Conservation (phyloP, 2,329 filamentous ascomycete genomes). For the Zasmidium cellare region DNA sequence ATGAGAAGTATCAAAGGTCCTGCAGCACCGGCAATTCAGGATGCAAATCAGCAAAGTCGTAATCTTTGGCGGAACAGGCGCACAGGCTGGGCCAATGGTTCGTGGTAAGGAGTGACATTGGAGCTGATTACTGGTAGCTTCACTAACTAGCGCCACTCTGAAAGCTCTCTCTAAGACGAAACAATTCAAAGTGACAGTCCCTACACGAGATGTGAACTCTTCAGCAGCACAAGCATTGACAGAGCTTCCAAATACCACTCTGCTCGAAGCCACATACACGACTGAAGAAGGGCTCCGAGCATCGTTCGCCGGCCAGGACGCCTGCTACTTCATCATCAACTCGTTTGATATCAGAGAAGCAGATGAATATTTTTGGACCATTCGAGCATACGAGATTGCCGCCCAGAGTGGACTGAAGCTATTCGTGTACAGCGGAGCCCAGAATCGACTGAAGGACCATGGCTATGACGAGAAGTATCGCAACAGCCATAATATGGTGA, state of each 20-base stretch:
- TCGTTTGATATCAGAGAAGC: constrained; percentile 6
- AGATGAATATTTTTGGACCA: constrained; percentile 8
- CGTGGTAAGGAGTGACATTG: background rate
- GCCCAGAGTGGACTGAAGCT: constrained; percentile 2
- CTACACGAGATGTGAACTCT: background rate
- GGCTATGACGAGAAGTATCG: constrained; percentile 6
- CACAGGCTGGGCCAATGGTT: background rate
- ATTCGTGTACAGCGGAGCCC: constrained; percentile 7
- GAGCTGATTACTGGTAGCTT: background rate
- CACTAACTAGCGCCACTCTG: too few species aligned
- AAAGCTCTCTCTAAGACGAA: background rate
- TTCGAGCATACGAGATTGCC: constrained; percentile 8
- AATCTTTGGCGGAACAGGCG: constrained; percentile 1
- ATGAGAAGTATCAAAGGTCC: too few species aligned
- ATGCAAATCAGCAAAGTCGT: background rate
- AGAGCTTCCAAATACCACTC: background rate
- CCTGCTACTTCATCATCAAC: constrained; percentile 8
- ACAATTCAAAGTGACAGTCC: background rate
- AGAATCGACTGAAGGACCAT: background rate
- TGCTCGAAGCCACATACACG: background rate
- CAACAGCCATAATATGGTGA: constrained; percentile 6
- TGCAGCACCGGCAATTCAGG: too few species aligned
- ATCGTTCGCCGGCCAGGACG: constrained; percentile 1
- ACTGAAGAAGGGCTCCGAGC: constrained; percentile 4
- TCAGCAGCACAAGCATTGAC: background rate